phyloP scores from a whole-genome alignment of 1,284 basidiomycete species.

The Boletus calvinii region DNA sequence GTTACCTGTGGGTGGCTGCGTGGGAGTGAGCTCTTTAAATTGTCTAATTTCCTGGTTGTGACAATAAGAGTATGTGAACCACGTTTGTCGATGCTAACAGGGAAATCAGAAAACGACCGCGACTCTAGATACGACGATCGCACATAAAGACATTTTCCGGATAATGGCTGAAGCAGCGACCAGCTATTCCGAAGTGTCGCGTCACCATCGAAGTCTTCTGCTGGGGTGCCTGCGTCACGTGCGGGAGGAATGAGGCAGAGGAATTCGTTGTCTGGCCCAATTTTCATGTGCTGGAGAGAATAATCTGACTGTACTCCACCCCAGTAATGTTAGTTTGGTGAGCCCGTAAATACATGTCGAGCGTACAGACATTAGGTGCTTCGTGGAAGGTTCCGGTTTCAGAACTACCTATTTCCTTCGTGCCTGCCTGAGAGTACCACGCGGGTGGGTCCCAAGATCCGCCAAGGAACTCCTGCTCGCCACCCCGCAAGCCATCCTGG shows the following conservation, averaged over 20 bases:
- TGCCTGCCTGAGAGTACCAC: constrained; percentile 37
- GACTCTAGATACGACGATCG: constrained; percentile 36
- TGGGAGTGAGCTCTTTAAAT: constrained; percentile 70
- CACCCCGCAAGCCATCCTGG: constrained; percentile 62
- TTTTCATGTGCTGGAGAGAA: constrained; percentile 67
- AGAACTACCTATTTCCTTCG: constrained; percentile 59
- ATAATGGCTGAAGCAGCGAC: constrained; percentile 74
- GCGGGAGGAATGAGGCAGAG: constrained; percentile 73
- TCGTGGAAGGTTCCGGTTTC: constrained; percentile 32
- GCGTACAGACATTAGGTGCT: constrained; percentile 31
- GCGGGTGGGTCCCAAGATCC: constrained; percentile 52
- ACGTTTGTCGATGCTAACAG: constrained; percentile 74
- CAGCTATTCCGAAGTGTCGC: constrained; percentile 70
- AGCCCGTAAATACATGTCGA: constrained; percentile 15
- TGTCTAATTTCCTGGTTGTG: constrained; percentile 88
- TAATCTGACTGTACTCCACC: constrained; percentile 31
- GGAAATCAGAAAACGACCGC: constrained; percentile 17
- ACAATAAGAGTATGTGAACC: constrained; percentile 97
- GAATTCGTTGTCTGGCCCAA: constrained; percentile 65
- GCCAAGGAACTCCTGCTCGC: constrained; percentile 74
- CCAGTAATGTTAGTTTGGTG: constrained; percentile 14
- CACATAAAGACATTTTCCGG: constrained; percentile 79
- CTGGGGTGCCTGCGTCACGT: constrained; percentile 44
- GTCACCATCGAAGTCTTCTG: constrained; percentile 56
- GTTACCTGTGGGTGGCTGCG: constrained; percentile 65